Evolutionary conservation across 2,329 filamentous ascomycete genomes (phyloP).

Genomic region (Cladosporium sp.): DNA sequence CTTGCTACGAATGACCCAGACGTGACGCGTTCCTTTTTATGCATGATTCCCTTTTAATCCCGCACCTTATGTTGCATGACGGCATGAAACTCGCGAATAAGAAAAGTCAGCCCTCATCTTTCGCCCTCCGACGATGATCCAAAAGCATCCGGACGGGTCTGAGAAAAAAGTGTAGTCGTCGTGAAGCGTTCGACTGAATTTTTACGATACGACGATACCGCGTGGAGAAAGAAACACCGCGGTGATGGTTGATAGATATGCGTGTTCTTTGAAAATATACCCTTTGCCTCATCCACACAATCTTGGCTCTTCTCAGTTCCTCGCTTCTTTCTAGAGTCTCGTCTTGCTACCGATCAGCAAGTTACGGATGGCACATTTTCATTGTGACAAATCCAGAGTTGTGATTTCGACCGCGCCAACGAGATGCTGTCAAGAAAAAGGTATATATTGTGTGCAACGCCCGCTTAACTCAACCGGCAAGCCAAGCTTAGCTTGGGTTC

Average conservation of each 20-base stretch:
- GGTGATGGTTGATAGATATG: constrained; percentile 12
- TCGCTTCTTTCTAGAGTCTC: too few species aligned
- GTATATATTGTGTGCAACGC: background rate
- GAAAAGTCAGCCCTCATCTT: background rate
- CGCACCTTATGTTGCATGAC: constrained; percentile 7
- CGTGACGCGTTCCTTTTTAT: constrained; percentile 6
- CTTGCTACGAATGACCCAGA: constrained; percentile 9
- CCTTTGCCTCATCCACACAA: constrained; percentile 8
- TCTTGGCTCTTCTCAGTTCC: too few species aligned
- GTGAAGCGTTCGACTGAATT: background rate
- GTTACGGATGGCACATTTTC: too few species aligned
- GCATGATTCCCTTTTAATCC: constrained; percentile 9
- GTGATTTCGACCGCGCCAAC: too few species aligned
- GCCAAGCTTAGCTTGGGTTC: background rate
- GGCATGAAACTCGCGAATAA: constrained; percentile 2
- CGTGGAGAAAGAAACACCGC: background rate
- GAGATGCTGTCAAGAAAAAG: too few species aligned
- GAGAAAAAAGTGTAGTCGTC: background rate
- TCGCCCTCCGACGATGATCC: background rate
- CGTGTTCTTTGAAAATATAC: constrained; percentile 9
- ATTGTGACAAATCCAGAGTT: too few species aligned
- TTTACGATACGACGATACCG: constrained; percentile 8
- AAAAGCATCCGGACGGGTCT: background rate
- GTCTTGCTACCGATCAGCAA: too few species aligned
- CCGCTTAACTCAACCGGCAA: background rate